Evolutionary conservation across 2,329 filamentous ascomycete species (phyloP), one percentile per base, ranked within the genome.

Genomic region (Neofusicoccum umdonicola): DNA sequence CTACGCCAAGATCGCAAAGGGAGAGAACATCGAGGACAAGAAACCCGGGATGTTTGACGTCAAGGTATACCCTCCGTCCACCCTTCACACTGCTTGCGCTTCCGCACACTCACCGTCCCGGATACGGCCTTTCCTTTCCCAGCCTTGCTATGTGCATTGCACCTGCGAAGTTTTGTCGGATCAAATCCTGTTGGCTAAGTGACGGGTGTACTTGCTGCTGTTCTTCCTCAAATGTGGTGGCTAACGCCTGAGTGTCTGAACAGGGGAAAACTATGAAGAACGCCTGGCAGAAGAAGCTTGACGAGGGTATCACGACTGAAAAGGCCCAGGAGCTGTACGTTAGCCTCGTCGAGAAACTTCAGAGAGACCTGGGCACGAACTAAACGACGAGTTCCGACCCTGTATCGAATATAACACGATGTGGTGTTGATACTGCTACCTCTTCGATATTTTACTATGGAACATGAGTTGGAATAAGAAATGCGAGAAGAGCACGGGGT

Each of bases 211-310:
- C 3, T 39, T 4, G 41, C 37, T 35, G 2, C 41, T 39, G 44
- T 58, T 37, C 19, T 13, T 39, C 15, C 44, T 19, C 34, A 50
- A 41, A 22, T 22, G 22, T 11, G 37, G 8, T 22, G 17, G 37
- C 41, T 60, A 69, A 64, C 22, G 27, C 6, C 2, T 31, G 17
- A 12, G 2, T 22, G 19, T 27, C 17, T 64, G 31, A 47, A 48
- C 71, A 92, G 90, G 87, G 83, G 80, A 96, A 95, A 82, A 87
- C 87, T 72, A 96, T 96, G 85, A 86, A 88, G 81, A 85, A 83
- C 72, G 87, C 89, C 63, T 97, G 92, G 92, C 81, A 92, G 79
- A 84, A 88, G 74, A 73, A 88, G 67, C 85, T 87, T 72, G 85
- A 93, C 67, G 84, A 88, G 66, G 86, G 84, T 58, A 75, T 87